phyloP scores from a whole-genome alignment of 2,329 filamentous ascomycete genomes.

The Neofusicoccum cordaticola region DNA sequence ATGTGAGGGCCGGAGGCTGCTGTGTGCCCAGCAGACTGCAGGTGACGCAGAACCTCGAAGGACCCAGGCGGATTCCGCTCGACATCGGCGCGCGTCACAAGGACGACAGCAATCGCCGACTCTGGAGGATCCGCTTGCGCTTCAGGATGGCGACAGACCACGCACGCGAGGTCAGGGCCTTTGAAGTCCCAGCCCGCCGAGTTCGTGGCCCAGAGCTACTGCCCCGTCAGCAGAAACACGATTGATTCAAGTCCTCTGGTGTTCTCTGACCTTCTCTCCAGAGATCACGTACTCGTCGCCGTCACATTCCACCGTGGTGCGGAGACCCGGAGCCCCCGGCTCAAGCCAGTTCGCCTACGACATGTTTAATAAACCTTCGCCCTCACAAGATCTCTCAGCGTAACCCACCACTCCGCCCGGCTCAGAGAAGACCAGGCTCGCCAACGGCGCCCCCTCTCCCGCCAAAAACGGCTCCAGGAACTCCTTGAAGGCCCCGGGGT shows the following conservation, averaged over 20 bases:
- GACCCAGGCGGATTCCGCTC: constrained; percentile 42
- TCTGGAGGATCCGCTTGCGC: constrained; percentile 24
- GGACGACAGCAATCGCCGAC: constrained; percentile 47
- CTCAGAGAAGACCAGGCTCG: constrained; percentile 53
- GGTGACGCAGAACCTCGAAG: constrained; percentile 48
- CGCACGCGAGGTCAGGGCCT: constrained; percentile 52
- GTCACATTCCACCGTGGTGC: constrained; percentile 49
- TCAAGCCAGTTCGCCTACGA: constrained; percentile 52
- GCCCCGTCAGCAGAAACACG: not conserved
- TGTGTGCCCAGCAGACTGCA: constrained; percentile 47
- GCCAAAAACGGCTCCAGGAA: constrained; percentile 51
- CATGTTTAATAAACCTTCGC: not conserved
- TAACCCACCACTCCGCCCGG: constrained; percentile 38
- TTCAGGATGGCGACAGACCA: constrained; percentile 46
- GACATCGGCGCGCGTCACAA: constrained; percentile 50
- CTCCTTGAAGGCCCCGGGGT: constrained; percentile 39
- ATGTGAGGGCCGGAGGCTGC: constrained; percentile 51
- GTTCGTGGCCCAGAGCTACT: constrained; percentile 55
- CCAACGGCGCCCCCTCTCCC: constrained; percentile 46
- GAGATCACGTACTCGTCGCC: constrained; percentile 52
- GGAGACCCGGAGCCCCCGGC: constrained; percentile 47
- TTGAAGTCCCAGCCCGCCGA: constrained; percentile 52
- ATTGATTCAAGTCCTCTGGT: not conserved
- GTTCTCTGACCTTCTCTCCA: constrained; percentile 49
- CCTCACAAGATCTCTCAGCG: not conserved